A percentile compares a stretch with the other conserved stretches of the same genome.
Conservation (phyloP, 2,329 filamentous ascomycete species). For the Chalaropsis ovoidea region DNA sequence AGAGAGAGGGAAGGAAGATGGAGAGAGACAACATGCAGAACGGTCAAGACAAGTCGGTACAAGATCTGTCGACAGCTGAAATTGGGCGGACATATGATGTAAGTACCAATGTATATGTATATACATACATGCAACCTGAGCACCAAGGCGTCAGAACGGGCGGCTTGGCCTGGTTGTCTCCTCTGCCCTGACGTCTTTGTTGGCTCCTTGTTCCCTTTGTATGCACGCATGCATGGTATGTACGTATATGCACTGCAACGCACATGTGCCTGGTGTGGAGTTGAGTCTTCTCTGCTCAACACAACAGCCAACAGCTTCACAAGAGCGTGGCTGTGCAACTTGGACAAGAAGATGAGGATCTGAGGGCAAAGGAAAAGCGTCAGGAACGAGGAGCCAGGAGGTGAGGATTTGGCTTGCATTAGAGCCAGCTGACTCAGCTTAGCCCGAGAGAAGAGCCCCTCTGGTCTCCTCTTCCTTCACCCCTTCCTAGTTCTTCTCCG, state of each 20-base stretch:
- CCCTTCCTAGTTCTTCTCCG: not conserved
- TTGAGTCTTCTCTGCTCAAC: not conserved
- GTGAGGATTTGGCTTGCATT: not conserved
- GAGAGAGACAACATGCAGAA: not conserved
- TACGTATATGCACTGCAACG: not conserved
- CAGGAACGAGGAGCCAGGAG: not conserved
- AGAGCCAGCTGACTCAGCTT: not conserved
- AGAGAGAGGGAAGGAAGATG: not conserved
- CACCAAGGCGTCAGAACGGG: not conserved
- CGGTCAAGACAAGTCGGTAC: not conserved
- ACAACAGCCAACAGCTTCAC: too few relatives aligned
- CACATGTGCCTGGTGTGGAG: not conserved
- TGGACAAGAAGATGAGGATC: not conserved
- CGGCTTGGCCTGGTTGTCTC: not conserved
- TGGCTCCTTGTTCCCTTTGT: not conserved
- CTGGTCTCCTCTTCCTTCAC: not conserved
- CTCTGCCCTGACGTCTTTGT: not conserved
- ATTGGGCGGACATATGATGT: not conserved
- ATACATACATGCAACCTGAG: not conserved
- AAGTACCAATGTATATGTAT: too few relatives aligned
- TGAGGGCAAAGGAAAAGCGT: not conserved
- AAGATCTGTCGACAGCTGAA: not conserved
- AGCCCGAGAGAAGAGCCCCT: not conserved
- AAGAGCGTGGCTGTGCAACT: slow-evolving; percentile 3
- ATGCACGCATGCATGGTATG: not conserved